Conservation (phyloP, 1,284 basidiomycete species). For the Earliella scabrosa region DNA sequence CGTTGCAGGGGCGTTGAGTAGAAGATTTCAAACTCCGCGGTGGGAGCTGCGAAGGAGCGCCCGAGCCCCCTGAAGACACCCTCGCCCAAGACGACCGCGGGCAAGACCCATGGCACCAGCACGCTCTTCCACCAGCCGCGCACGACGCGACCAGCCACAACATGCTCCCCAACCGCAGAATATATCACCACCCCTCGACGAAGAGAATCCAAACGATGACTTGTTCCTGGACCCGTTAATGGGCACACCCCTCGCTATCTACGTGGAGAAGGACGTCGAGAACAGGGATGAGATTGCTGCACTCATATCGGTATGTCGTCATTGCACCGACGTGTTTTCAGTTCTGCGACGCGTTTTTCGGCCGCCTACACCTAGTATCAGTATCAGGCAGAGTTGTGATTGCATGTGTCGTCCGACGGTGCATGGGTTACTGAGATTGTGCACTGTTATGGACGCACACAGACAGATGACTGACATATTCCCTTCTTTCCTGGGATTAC, state of each 20-base stretch:
- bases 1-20: constrained; percentile 10
- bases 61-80: constrained; percentile 41
- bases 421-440: neutral
- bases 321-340: neutral
- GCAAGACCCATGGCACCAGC: constrained; percentile 81
- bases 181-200: constrained; percentile 21
- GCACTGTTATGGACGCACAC: neutral
- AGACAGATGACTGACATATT: neutral
- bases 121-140: constrained; percentile 52
- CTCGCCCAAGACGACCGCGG: constrained; percentile 41
- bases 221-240: constrained; percentile 82
- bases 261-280: constrained; percentile 78
- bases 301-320: constrained; percentile 61
- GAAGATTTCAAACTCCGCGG: constrained; percentile 31
- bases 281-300: constrained; percentile 66
- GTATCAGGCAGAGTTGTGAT: neutral
- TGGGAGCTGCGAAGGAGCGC: constrained; percentile 11
- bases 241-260: constrained; percentile 72
- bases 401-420: neutral
- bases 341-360: constrained; percentile 19
- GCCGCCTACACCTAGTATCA: neutral
- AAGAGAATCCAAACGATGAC: constrained; percentile 36
- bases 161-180: constrained; percentile 32
- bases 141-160: constrained; percentile 40
- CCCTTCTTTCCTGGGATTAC: constrained; percentile 10